These are phyloP conservation scores for Apophysomyces trapeziformis DNA, from an alignment of 371 early-diverging fungal species.

Conservation along the genomic window DNA sequence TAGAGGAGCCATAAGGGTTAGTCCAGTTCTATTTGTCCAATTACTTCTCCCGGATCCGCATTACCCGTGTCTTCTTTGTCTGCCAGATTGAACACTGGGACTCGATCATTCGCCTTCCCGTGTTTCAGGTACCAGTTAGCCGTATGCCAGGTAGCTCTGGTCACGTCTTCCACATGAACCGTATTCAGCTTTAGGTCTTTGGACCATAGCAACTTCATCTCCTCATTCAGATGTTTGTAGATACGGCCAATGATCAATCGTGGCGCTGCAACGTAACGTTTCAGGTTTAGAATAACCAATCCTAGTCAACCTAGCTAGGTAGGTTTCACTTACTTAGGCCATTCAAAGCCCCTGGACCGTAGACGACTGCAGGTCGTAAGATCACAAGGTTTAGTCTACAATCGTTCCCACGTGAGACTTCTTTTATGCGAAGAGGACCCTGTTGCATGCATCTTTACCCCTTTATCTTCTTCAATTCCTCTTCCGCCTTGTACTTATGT, in stretches of 20 bases:
- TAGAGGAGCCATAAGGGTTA: neutral
- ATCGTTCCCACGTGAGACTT: neutral
- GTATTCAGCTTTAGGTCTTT: conserved; percentile 89
- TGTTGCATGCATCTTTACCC: conserved; percentile 34
- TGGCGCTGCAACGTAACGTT: conserved; percentile 63
- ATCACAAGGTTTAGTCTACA: conserved; percentile 76
- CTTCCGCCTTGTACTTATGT: conserved; percentile 82
- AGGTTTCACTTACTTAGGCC: conserved; percentile 71
- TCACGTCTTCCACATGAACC: conserved; percentile 90
- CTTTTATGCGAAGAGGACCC: neutral
- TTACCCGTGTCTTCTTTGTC: conserved; percentile 80
- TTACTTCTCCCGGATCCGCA: neutral
- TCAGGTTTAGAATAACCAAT: conserved; percentile 4
- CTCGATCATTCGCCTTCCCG: conserved; percentile 10
- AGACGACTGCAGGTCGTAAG: conserved; percentile 89
- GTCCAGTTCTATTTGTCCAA: neutral
- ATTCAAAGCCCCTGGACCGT: conserved; percentile 80
- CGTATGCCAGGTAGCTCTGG: conserved; percentile 76
- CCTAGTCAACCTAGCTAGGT: neutral
- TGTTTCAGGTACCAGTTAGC: conserved; percentile 61
- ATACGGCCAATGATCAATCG: conserved; percentile 90
- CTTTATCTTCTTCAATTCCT: conserved; percentile 67
- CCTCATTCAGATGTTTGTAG: conserved; percentile 79
- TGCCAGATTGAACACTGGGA: conserved; percentile 71
- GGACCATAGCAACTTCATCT: conserved; percentile 93